Conservation (phyloP, 768 basidiomycete species). For the Tricholoma sp. region DNA sequence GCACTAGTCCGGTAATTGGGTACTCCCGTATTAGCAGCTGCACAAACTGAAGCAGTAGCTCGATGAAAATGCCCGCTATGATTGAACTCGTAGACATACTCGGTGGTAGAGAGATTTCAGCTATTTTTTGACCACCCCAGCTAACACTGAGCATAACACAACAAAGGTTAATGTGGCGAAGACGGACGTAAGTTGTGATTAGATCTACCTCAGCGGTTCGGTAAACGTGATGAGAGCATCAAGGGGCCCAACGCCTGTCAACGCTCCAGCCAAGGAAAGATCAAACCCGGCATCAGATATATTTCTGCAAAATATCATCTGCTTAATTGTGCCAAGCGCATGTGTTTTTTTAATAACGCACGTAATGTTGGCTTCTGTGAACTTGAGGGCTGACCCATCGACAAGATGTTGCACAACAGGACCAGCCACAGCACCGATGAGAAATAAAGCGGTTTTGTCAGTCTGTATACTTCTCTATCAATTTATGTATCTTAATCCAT, state of each 20-base stretch:
- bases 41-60: slow-evolving; percentile 44
- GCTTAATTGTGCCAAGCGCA: background rate
- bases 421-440: slow-evolving; percentile 67
- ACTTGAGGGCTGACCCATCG: slow-evolving; percentile 46
- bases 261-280: slow-evolving; percentile 50
- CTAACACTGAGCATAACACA: slow-evolving; percentile 35
- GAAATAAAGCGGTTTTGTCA: slow-evolving; percentile 56
- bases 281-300: slow-evolving; percentile 60
- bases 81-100: slow-evolving; percentile 27
- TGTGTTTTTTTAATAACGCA: slow-evolving; percentile 18
- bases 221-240: slow-evolving; percentile 65
- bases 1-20: slow-evolving; percentile 55
- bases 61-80: background rate
- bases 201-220: slow-evolving; percentile 51
- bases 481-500: background rate
- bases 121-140: slow-evolving; percentile 62
- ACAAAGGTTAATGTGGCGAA: background rate
- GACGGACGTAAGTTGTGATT: background rate
- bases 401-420: slow-evolving; percentile 65
- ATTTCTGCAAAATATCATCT: slow-evolving; percentile 27
- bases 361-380: slow-evolving; percentile 57
- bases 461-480: slow-evolving; percentile 32
- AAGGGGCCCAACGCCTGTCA: slow-evolving; percentile 61
- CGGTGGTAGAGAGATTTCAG: slow-evolving; percentile 55
- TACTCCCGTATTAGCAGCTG: slow-evolving; percentile 60